Evolutionary conservation across 2,329 filamentous ascomycete genomes (phyloP).

Genomic region (Exophiala viscosa): DNA sequence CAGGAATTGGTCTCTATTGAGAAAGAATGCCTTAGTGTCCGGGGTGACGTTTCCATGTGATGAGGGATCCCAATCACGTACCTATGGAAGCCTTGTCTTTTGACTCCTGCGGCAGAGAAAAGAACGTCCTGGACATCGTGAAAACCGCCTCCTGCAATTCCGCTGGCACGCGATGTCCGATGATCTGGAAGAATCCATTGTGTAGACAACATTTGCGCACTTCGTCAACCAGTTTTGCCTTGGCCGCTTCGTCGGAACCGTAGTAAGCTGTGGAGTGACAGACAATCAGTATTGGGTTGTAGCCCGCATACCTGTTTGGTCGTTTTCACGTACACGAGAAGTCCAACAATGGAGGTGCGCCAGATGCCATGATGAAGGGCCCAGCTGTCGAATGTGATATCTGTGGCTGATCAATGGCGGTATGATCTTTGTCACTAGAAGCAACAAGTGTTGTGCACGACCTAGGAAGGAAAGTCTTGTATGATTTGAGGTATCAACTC

Average conservation of each 20-base stretch:
- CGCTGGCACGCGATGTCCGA: slow-evolving; percentile 45
- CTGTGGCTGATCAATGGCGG: no score
- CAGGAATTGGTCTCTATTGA: slow-evolving; percentile 34
- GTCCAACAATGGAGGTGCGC: slow-evolving; percentile 35
- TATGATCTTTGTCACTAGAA: no score
- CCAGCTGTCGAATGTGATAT: no score
- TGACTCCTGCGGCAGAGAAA: slow-evolving; percentile 43
- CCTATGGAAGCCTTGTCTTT: slow-evolving; percentile 39
- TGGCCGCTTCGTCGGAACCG: slow-evolving; percentile 30
- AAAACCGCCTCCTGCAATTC: slow-evolving; percentile 42
- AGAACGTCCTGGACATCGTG: slow-evolving; percentile 45
- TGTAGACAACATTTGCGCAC: slow-evolving; percentile 43
- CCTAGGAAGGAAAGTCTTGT: no score
- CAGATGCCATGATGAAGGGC: neutral
- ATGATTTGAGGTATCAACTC: no score
- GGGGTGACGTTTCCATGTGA: no score
- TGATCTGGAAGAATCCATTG: slow-evolving; percentile 54
- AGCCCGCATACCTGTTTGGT: no score
- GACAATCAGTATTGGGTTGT: neutral
- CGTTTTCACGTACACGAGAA: slow-evolving; percentile 28
- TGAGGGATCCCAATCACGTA: slow-evolving; percentile 15
- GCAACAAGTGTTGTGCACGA: no score
- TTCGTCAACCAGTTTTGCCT: slow-evolving; percentile 32
- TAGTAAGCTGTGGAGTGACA: slow-evolving; percentile 30
- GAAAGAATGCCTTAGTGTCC: neutral